Base-by-base conservation (phyloP, 2,329 filamentous ascomycete species). In the Stagonosporopsis vannaccii region DNA sequence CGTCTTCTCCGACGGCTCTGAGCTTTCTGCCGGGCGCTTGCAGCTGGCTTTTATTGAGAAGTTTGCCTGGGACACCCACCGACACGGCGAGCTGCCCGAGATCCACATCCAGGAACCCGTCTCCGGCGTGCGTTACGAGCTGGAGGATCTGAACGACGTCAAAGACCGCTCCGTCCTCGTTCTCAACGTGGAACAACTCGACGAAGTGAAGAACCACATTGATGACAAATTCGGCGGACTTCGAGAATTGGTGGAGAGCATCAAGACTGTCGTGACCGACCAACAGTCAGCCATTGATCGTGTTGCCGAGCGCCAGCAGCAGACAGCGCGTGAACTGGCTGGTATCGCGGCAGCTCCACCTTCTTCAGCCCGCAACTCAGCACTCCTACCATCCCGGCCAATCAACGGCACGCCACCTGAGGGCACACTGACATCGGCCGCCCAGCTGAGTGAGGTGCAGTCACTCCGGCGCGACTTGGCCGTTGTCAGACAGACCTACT, bases 31-130 rank as follows among this genome's bases (percentile, higher is more conserved):
- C 56, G 92, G 92, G 1, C 86, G 93, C 22, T 78, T 99, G 55
- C 94, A 99, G 75, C 84, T 99, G 25, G 94, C 95, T 0, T 99
- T 99, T 68, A 99, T 99, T 66, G 95, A 99, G 66, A 99, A 97
- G 74, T 99, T 99, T 72, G 95, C 94, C 0, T 99, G 96, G 93
- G 98, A 97, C 68, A 97, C 94, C 0, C 93, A 98, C 67, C 90
- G 92, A 58, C 96, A 97, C 68, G 95, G 95, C 7, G 95, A 99
- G 72, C 79, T 99, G 41, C 95, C 95, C 0, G 95, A 99, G 68
- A 98, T 99, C 15, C 97, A 99, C 74, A 95, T 99, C 15, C 95
- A 99, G 75, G 95, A 99, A 73, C 90, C 93, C 0, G 85, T 97
- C 2, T 98, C 95, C 8, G 95, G 95, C 0, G 90, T 99, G n/a